Evolutionary conservation across 345 rosid genomes (phyloP), one percentile per base, ranked within the genome.

Genomic region (Dimocarpus longan): DNA sequence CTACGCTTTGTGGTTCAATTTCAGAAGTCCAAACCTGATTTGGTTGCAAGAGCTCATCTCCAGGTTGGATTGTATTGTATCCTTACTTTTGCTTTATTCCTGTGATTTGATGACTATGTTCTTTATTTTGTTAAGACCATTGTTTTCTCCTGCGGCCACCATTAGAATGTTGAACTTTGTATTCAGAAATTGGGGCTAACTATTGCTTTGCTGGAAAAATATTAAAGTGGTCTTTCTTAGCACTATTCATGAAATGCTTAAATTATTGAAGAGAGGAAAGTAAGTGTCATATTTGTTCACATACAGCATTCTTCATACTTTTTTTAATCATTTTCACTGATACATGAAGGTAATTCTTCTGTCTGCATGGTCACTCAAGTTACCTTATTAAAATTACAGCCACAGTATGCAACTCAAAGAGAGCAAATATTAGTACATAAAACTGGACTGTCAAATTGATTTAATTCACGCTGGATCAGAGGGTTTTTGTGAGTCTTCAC

Each of bases 21-120:
- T 86, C 99, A 97, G 76, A 97, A 91, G 66, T 88, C 93, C 85
- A 84, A 88, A 78, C 98, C 99, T 69, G 98, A 92, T 88, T 84
- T 97, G 83, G 92, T 94, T 75, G 90, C 99, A 64, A 88, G 99
- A 82, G 97, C 98, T 81, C 95, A 97, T 92, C 93, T 94, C 76
- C 99, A 97, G 99, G 99, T 97, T 77, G 57, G 76, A 40, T 64
- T 69, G 70, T 24, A 63, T 50, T 13, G 13, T 59, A 22, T 71
- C 10, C 18, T 0, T 71, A 7, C 18, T 0, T 26, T 68, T 54
- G 11, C 39, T 52, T 77, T 71, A 13, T 15, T 50, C 59, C 4
- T 67, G 13, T 68, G 6, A 40, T 78, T 39, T 24, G 48, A 22
- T 10, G 28, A 66, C 66, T 32, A 32, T 15, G 56, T 60, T 78